Percentiles rank a stretch among this genome's conserved stretches.
phyloP scores from a whole-genome alignment of 129 eudicot genomes.

The Erigeron canadensis region DNA sequence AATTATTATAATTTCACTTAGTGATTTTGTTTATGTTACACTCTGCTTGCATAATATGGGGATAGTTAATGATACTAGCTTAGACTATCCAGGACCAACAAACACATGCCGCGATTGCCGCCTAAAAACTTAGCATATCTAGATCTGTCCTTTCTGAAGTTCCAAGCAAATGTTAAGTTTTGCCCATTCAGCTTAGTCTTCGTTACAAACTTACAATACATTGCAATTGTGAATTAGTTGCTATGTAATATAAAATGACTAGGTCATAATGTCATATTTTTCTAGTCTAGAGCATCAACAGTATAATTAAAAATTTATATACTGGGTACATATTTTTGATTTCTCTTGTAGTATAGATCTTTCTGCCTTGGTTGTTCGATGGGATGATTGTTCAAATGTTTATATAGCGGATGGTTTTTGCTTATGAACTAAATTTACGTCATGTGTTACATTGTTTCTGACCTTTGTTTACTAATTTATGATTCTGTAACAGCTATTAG shows the following conservation, averaged over 20 bases:
- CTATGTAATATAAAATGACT: too few species aligned
- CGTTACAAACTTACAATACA: too few species aligned
- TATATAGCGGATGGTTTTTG: not conserved
- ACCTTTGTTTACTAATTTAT: not conserved
- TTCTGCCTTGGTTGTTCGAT: not conserved
- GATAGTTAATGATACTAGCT: not conserved
- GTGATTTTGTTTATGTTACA: not conserved
- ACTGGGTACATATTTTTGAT: too few species aligned
- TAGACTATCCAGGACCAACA: not conserved
- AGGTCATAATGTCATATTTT: not conserved
- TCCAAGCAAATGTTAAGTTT: too few species aligned
- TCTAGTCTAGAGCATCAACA: not conserved
- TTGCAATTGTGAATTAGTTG: too few species aligned
- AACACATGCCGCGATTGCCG: too few species aligned
- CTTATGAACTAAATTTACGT: not conserved
- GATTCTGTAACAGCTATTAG: constrained; percentile 51
- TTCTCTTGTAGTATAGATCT: not conserved
- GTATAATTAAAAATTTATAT: too few species aligned
- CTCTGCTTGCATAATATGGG: not conserved
- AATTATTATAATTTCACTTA: too few species aligned
- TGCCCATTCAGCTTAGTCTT: too few species aligned
- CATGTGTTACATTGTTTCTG: constrained; percentile 5
- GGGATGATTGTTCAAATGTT: not conserved
- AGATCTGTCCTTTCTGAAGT: too few species aligned
- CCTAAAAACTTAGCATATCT: too few species aligned